phyloP scores from a whole-genome alignment of 2,329 filamentous ascomycete genomes.

The Microcyclospora tardicrescens region DNA sequence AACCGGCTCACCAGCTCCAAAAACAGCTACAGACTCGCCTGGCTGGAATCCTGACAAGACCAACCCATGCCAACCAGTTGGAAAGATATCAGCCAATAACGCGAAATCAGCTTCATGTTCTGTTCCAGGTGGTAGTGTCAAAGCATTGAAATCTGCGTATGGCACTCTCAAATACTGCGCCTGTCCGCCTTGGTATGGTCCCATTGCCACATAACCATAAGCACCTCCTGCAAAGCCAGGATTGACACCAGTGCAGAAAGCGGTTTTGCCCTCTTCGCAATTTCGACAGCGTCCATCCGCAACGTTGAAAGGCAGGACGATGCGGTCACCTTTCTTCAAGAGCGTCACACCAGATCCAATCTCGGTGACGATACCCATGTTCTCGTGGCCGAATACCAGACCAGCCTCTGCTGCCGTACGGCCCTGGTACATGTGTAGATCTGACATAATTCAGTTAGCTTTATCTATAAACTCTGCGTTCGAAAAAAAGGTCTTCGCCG shows the following conservation, averaged over 20 bases:
- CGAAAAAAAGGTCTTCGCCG: no score
- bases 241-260: slow-evolving; percentile 46
- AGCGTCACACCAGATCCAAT: slow-evolving; percentile 46
- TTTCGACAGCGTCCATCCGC: slow-evolving; percentile 51
- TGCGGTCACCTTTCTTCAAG: slow-evolving; percentile 48
- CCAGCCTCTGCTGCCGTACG: slow-evolving; percentile 49
- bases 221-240: slow-evolving; percentile 42
- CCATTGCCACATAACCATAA: slow-evolving; percentile 46
- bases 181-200: slow-evolving; percentile 43
- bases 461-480: slow-evolving; percentile 36
- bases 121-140: slow-evolving; percentile 47
- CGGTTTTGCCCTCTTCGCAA: slow-evolving; percentile 51
- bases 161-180: slow-evolving; percentile 54
- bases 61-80: slow-evolving; percentile 45
- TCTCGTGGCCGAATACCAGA: slow-evolving; percentile 47
- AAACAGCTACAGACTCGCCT: slow-evolving; percentile 51
- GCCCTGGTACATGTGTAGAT: slow-evolving; percentile 50
- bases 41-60: slow-evolving; percentile 45
- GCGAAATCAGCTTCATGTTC: slow-evolving; percentile 50
- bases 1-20: slow-evolving; percentile 34
- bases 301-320: slow-evolving; percentile 54
- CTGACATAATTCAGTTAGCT: slow-evolving; percentile 2
- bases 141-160: slow-evolving; percentile 53
- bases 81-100: slow-evolving; percentile 38
- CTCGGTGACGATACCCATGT: slow-evolving; percentile 29